A percentile compares a stretch with the other conserved stretches of the same genome.
Conservation (phyloP, 768 basidiomycete genomes). For the Lentinula detonsa region DNA sequence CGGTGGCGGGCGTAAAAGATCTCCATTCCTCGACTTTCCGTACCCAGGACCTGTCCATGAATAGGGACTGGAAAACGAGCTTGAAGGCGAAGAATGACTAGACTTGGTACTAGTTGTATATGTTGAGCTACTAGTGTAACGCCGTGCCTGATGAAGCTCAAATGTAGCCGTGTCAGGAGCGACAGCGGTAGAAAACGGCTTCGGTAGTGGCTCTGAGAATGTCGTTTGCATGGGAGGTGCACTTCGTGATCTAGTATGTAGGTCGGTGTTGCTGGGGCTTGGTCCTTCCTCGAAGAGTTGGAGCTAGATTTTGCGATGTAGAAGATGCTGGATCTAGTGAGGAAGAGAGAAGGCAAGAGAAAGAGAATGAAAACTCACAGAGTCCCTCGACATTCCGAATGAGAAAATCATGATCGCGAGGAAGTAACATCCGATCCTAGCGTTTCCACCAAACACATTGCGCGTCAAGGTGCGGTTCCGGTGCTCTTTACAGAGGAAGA, state of each 20-base stretch:
- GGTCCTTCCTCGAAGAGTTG: slow-evolving; percentile 12
- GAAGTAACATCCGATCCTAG: no score
- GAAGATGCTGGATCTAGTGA: slow-evolving; percentile 17
- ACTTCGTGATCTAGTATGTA: slow-evolving; percentile 35
- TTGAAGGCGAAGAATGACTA: slow-evolving; percentile 19
- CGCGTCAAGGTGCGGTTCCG: no score
- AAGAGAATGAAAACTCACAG: no score
- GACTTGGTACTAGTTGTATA: slow-evolving; percentile 1
- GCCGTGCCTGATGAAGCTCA: neutral
- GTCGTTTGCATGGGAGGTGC: slow-evolving; percentile 25
- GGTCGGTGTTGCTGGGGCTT: slow-evolving; percentile 27
- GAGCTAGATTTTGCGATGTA: slow-evolving; percentile 11
- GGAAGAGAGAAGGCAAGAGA: no score
- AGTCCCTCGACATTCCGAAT: no score
- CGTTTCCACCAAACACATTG: no score
- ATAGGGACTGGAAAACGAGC: slow-evolving; percentile 19
- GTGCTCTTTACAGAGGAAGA: no score
- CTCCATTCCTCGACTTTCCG: slow-evolving; percentile 29
- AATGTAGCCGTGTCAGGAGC: neutral
- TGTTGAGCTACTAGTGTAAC: neutral
- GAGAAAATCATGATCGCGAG: no score
- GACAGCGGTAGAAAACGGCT: neutral
- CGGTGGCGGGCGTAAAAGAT: slow-evolving; percentile 55
- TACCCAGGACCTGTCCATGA: slow-evolving; percentile 20
- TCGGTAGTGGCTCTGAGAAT: slow-evolving; percentile 8